Evolutionary conservation across 148 eudicot species (phyloP).

Genomic region (Gaultheria prostrata): DNA sequence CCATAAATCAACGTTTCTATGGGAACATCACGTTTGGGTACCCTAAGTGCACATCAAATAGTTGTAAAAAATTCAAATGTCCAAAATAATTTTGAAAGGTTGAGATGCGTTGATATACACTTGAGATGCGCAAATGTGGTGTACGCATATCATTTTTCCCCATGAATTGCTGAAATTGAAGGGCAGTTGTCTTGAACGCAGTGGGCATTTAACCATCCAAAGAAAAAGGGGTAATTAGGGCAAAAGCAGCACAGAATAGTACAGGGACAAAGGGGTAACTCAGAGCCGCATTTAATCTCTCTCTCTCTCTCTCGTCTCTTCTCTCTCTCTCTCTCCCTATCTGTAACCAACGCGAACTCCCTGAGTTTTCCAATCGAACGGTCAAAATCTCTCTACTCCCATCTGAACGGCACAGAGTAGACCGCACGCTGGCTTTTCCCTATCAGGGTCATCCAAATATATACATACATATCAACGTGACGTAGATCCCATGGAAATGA

Average conservation of each 20-base stretch:
- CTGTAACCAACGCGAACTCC: neutral
- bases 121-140: too few relatives aligned
- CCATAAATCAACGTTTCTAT: too few relatives aligned
- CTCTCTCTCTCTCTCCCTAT: slow-evolving; percentile 9
- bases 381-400: slow-evolving; percentile 6
- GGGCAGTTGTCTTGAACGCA: neutral
- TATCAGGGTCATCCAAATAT: neutral
- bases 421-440: slow-evolving; percentile 20
- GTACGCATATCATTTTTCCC: too few relatives aligned
- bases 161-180: neutral
- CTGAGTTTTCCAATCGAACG: slow-evolving; percentile 27
- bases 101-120: too few relatives aligned
- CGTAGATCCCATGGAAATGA: slow-evolving; percentile 8
- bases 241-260: slow-evolving; percentile 9
- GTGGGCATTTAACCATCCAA: neutral
- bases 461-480: neutral
- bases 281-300: slow-evolving; percentile 30
- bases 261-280: slow-evolving; percentile 45
- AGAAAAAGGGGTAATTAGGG: neutral
- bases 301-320: slow-evolving; percentile 5
- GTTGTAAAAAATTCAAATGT: too few relatives aligned
- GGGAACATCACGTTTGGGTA: too few relatives aligned
- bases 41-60: too few relatives aligned
- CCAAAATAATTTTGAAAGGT: too few relatives aligned
- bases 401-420: slow-evolving; percentile 22